Conservation (phyloP, 306 rosid genomes). For the Quercus variabilis region DNA sequence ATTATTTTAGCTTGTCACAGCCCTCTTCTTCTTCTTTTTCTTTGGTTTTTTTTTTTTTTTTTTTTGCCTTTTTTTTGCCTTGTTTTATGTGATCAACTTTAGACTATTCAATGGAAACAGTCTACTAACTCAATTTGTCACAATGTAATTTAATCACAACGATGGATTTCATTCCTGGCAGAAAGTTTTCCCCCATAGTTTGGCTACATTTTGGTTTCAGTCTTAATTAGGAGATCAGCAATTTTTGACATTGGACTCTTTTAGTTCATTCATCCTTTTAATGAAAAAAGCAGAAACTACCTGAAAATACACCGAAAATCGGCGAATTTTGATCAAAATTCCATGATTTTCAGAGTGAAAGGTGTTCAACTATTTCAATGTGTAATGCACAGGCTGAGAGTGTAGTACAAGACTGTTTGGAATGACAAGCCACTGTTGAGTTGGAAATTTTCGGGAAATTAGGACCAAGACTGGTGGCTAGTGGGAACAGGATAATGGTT, state of each 20-base stretch:
- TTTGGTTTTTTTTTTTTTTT: background rate
- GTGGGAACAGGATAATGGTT: too few relatives aligned
- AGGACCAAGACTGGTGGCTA: background rate
- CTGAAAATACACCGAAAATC: too few relatives aligned
- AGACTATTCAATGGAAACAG: background rate
- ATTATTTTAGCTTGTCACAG: background rate
- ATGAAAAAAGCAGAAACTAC: background rate
- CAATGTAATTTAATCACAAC: background rate
- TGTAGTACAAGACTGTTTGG: too few relatives aligned
- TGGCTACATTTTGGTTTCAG: too few relatives aligned
- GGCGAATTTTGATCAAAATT: too few relatives aligned
- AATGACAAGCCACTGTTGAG: background rate
- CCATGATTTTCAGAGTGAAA: too few relatives aligned
- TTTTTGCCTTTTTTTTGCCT: too few relatives aligned
- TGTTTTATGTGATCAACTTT: background rate
- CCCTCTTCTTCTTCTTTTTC: background rate
- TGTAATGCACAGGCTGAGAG: too few relatives aligned
- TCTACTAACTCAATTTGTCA: background rate
- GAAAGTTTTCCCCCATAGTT: background rate
- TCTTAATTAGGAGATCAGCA: too few relatives aligned
- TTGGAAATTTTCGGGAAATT: background rate
- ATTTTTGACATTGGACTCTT: too few relatives aligned
- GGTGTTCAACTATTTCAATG: too few relatives aligned
- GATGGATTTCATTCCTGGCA: background rate
- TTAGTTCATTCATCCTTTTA: too few relatives aligned